A percentile compares a stretch with the other conserved stretches of the same genome.
phyloP scores from a whole-genome alignment of 129 eudicot species.

The Scalesia atractyloides region DNA sequence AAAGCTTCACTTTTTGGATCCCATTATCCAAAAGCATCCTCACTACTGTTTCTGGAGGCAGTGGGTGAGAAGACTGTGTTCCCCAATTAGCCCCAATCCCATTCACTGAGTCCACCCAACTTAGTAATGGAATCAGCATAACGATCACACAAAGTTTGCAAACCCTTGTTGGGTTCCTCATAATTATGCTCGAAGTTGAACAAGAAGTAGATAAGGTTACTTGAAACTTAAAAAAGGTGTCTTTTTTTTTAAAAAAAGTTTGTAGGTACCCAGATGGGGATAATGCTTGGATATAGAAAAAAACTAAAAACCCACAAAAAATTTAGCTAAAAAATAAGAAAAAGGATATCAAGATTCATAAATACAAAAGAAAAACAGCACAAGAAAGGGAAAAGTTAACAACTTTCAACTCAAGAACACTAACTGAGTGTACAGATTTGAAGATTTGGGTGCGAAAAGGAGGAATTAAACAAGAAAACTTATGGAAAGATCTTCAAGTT shows the following conservation, averaged over 20 bases:
- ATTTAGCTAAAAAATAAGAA: background rate
- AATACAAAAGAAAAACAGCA: conserved; percentile 3
- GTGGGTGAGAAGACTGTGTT: conserved; percentile 75
- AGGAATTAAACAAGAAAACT: background rate
- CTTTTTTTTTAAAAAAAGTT: conserved; percentile 9
- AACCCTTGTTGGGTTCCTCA: conserved; percentile 30
- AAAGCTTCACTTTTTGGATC: conserved; percentile 82
- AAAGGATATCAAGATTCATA: background rate
- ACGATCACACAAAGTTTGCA: conserved; percentile 22
- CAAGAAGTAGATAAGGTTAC: conserved; percentile 12
- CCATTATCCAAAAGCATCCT: conserved; percentile 76
- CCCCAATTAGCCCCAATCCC: conserved; percentile 98
- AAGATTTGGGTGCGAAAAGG: conserved; percentile 1
- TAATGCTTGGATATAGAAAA: conserved; percentile 22
- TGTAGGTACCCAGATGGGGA: conserved; percentile 29
- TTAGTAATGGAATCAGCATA: conserved; percentile 32
- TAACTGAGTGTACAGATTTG: conserved; percentile 12
- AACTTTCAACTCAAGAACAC: background rate
- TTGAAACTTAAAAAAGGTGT: conserved; percentile 11
- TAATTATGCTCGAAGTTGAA: conserved; percentile 21
- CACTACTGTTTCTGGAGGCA: conserved; percentile 62
- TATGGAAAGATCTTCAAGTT: conserved; percentile 12
- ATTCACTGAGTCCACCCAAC: conserved; percentile 39
- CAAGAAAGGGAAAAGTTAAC: background rate
- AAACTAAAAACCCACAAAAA: conserved; percentile 31